Base-by-base conservation (phyloP, 495 filamentous ascomycete genomes). In the Penicillium arizonense region DNA sequence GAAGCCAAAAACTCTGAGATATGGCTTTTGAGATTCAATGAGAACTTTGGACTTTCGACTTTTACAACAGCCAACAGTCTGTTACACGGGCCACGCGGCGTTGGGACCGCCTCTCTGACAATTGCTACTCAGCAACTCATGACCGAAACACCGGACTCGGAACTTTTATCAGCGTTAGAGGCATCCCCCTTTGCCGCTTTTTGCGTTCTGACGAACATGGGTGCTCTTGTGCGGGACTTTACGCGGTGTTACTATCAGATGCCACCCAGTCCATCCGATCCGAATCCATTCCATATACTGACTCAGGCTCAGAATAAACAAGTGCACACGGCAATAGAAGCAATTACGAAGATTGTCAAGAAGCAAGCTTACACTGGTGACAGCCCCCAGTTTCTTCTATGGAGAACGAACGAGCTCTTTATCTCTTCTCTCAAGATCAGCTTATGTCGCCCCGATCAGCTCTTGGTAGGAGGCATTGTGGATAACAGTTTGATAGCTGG, bases 181-280 rank as follows among this genome's bases (percentile, higher is more conserved):
- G 44, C 52, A 37, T 48, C 43, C 21, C 52, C 52, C 21, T 49
- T 49, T 40, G 47, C 47, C n/a, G 23, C 47, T 10, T 49, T 49
- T 40, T 55, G 10, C 28, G 52, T 48, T 8, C 10, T 55, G 44
- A 23, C 44, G 12, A 55, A 55, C n/a, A 24, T 55, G 13, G 44
- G 44, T 40, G 40, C 52, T 39, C 13, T 55, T 8, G 44, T 55
- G 11, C 47, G 36, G 23, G 52, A 55, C 28, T 55, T 55, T 39
- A 55, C 52, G 34, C 36, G 52, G 26, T 55, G 52, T 48, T 55
- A 55, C 44, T 55, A 55, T 47, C 52, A 55, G 36, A 39, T 55
- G 37, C 52, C 52, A 8, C 52, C 52, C 9, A 55, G 52, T 42
- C 52, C 39, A 10, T 40, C 52, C 1, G 52, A 55, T 42, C 52